Conservation (phyloP, 1,284 basidiomycete species). For the Coniferiporia weirii region DNA sequence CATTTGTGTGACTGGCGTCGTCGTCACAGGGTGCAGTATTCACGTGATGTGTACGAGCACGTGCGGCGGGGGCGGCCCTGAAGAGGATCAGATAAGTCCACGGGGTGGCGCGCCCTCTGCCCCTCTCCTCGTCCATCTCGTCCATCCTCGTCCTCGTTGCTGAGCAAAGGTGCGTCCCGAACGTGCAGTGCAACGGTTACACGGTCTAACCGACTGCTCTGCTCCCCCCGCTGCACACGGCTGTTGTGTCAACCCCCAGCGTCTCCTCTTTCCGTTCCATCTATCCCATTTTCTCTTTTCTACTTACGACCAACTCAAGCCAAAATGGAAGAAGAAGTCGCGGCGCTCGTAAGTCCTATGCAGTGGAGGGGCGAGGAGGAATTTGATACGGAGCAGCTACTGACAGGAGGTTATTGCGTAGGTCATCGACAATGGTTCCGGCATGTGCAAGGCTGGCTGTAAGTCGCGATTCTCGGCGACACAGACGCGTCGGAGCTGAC, state of each 20-base stretch:
- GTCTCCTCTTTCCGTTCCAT: background rate
- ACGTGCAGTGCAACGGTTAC: background rate
- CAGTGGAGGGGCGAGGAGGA: background rate
- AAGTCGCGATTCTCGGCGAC: conserved; percentile 22
- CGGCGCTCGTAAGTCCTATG: conserved; percentile 33
- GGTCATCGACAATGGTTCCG: conserved; percentile 62
- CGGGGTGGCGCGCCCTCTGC: conserved; percentile 11
- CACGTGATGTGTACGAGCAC: background rate
- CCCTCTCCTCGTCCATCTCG: conserved; percentile 11
- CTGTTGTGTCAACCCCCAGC: background rate
- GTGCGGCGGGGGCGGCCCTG: background rate
- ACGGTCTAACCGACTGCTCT: background rate
- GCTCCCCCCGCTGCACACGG: background rate
- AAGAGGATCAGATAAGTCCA: conserved; percentile 8
- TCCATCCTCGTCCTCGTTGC: conserved; percentile 8
- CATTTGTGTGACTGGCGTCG: background rate
- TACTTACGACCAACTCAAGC: conserved; percentile 16
- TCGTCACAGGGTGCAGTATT: background rate
- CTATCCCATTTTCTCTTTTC: conserved; percentile 10
- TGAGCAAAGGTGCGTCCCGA: conserved; percentile 9
- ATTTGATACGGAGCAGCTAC: background rate
- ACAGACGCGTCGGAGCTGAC: conserved; percentile 15
- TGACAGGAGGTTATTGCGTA: conserved; percentile 19
- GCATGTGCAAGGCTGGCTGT: conserved; percentile 71
- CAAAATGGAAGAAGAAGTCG: conserved; percentile 42